Base-by-base conservation (phyloP, 768 basidiomycete genomes). In the Tulasnella sp. region DNA sequence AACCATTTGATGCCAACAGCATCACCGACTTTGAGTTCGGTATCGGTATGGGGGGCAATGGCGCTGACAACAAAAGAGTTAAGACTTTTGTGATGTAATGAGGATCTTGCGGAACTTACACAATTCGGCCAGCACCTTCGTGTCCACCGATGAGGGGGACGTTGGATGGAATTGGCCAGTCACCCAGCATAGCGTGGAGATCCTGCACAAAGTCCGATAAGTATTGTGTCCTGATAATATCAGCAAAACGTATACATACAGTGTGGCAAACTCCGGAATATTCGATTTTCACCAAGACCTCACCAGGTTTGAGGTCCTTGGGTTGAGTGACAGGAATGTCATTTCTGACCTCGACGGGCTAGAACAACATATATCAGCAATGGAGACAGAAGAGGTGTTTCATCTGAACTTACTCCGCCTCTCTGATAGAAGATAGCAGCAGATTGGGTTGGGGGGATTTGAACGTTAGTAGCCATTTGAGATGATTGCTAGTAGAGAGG, bases 221-320 rank as follows among this genome's bases (percentile, higher is more conserved):
- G 12, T 19, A 32, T 19, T 13, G 22, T 24, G 29, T 32, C 10
- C n/a, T 12, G 47, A 16, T 22, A 10, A 19, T 51, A 16, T 15
- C 27, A 31, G 22, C 5, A 40, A 16, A 16, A 20, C 48, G 13
- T 6, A 56, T 44, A n/a, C n/a, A n/a, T n/a, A n/a, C 53, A 24
- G 82, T 84, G 61, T 88, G 85, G 66, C 87, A 89, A n/a, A 88
- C 84, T 50, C 86, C 86, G 5, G 81, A 79, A 66, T 76, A 80
- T 31, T 73, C 70, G 60, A 89, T 70, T 65, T 83, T 80, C 63
- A 89, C 69, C 57, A 88, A 77, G 37, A 53, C 60, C 35, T 63
- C 52, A 20, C 59, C 60, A n/a, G 59, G 58, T 48, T 61, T 53
- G 47, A 65, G 58, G 15, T 62, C 59, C 29, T 58, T 37, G 13